phyloP scores from a whole-genome alignment of 2,329 filamentous ascomycete genomes.

The Tolypocladium guangdongense region DNA sequence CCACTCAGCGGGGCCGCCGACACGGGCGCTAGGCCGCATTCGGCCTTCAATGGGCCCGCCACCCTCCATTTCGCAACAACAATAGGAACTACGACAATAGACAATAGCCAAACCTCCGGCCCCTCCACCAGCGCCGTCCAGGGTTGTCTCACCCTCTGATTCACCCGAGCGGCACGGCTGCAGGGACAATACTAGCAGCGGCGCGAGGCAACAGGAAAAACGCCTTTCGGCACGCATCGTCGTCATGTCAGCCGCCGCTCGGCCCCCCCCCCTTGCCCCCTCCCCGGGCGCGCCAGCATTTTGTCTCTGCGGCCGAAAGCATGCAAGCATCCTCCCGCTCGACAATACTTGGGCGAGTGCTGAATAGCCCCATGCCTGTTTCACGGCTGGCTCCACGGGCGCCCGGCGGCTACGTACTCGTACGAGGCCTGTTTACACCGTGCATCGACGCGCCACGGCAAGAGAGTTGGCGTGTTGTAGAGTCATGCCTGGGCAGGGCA shows the following conservation, averaged over 20 bases:
- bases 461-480: not conserved
- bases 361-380: not conserved
- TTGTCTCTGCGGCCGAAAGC: not conserved
- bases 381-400: not conserved
- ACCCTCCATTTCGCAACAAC: slow-evolving; percentile 15
- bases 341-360: not conserved
- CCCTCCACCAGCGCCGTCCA: not conserved
- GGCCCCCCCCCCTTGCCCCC: not conserved
- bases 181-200: not conserved
- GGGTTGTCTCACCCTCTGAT: not conserved
- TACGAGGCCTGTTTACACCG: too few relatives aligned
- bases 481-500: not conserved
- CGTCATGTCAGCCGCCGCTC: not conserved
- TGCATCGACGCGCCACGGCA: not conserved
- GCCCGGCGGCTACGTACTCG: too few relatives aligned
- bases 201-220: not conserved
- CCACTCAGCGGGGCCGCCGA: slow-evolving; percentile 7
- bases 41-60: slow-evolving; percentile 14
- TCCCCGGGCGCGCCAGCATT: too few relatives aligned
- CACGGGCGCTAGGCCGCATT: slow-evolving; percentile 18
- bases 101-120: slow-evolving; percentile 15
- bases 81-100: slow-evolving; percentile 16
- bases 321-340: not conserved
- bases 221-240: not conserved
- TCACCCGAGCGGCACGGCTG: not conserved